phyloP scores from a whole-genome alignment of 139 green algal species.

The Edaphochlamys debaryana region DNA sequence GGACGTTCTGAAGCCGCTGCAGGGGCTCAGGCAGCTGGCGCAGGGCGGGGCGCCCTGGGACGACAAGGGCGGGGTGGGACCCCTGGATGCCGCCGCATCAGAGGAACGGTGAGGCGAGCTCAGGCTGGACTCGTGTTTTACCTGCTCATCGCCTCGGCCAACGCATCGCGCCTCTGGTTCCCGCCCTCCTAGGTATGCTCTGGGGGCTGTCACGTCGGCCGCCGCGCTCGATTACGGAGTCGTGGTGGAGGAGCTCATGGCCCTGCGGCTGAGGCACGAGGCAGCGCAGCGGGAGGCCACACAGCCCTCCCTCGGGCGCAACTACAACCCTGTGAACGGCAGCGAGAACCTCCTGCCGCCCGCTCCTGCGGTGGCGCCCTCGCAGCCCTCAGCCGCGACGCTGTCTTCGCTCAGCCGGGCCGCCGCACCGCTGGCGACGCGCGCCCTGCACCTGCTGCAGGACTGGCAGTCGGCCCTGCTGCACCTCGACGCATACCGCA shows the following conservation, averaged over 20 bases:
- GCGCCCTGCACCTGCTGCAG: conserved; percentile 1
- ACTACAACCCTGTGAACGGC: neutral
- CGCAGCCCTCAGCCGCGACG: neutral
- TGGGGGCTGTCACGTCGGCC: neutral
- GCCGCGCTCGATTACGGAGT: conserved; percentile 9
- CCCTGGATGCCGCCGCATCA: neutral
- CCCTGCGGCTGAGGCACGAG: conserved; percentile 9
- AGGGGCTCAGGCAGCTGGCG: conserved; percentile 3
- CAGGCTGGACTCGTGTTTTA: too few species aligned
- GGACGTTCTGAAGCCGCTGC: neutral
- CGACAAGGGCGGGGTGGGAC: neutral
- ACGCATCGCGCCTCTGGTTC: neutral
- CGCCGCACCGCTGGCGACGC: neutral
- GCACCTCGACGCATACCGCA: neutral
- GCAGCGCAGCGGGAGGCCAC: neutral
- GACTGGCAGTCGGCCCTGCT: conserved; percentile 26
- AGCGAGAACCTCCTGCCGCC: neutral
- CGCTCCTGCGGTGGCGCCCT: too few species aligned
- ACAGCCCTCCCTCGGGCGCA: neutral
- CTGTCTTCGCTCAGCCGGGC: neutral
- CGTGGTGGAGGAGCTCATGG: conserved; percentile 2
- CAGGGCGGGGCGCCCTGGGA: neutral
- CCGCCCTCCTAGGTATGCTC: neutral
- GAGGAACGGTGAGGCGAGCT: conserved; percentile 32
- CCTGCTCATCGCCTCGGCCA: neutral